Evolutionary conservation across 2,329 filamentous ascomycete species (phyloP).

Genomic region (Ceratocystis variospora): DNA sequence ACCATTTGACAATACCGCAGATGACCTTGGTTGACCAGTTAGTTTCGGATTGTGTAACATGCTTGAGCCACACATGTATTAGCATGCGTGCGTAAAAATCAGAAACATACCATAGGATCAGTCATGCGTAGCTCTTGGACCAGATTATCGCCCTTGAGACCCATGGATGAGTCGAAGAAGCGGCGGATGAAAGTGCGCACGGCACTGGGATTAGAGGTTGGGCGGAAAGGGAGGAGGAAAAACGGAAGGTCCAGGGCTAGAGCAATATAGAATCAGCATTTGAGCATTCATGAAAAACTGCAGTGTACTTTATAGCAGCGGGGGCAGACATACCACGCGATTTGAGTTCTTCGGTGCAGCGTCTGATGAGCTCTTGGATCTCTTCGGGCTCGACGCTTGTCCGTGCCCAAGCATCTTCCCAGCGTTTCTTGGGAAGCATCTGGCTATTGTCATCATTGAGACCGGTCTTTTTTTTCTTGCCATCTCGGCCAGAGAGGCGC

Average conservation of each 20-base stretch:
- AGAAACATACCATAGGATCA: slow-evolving; percentile 64
- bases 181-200: slow-evolving; percentile 86
- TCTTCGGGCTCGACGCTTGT: slow-evolving; percentile 76
- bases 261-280: slow-evolving; percentile 10
- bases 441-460: slow-evolving; percentile 37
- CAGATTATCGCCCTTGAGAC: slow-evolving; percentile 54
- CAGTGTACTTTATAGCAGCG: background rate
- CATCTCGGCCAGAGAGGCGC: slow-evolving; percentile 62
- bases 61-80: background rate
- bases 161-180: slow-evolving; percentile 64
- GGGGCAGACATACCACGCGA: slow-evolving; percentile 57
- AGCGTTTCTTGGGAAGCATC: slow-evolving; percentile 56
- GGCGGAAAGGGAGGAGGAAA: slow-evolving; percentile 83
- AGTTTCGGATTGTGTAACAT: background rate
- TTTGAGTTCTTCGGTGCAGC: slow-evolving; percentile 85
- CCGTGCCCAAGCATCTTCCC: slow-evolving; percentile 79
- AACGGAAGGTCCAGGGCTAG: slow-evolving; percentile 81
- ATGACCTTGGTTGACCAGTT: slow-evolving; percentile 48
- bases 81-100: background rate
- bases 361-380: slow-evolving; percentile 70
- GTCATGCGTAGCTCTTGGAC: slow-evolving; percentile 79
- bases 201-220: slow-evolving; percentile 79
- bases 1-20: slow-evolving; percentile 93
- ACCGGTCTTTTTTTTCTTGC: slow-evolving; percentile 52
- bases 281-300: background rate